These are phyloP conservation scores for Ceratocystis colombiana DNA, from an alignment of 2,329 filamentous ascomycete species.

Conservation along the genomic window DNA sequence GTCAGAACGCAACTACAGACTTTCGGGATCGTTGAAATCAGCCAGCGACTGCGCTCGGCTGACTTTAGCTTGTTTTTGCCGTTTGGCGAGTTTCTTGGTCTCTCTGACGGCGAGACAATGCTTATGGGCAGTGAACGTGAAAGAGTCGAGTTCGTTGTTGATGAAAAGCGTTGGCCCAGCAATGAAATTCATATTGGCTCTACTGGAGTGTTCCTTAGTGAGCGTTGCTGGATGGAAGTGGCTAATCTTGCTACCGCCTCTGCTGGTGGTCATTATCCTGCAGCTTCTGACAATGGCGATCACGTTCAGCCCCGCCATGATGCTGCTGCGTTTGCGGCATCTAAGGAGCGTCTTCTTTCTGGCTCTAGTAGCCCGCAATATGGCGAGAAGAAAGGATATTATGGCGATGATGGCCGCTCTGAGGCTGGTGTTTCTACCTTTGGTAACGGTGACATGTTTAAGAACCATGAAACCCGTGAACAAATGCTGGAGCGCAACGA, in stretches of 20 bases:
- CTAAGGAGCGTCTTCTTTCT: constrained; percentile 50
- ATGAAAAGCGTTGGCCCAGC: constrained; percentile 81
- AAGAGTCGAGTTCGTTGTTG: constrained; percentile 81
- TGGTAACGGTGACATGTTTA: constrained; percentile 93
- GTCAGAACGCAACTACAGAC: constrained; percentile 90
- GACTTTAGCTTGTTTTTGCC: constrained; percentile 95
- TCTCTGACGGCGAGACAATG: constrained; percentile 72
- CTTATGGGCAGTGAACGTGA: constrained; percentile 88
- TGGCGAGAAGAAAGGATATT: constrained; percentile 75
- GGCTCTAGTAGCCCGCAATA: constrained; percentile 47
- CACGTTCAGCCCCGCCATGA: constrained; percentile 43
- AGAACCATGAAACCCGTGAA: constrained; percentile 84
- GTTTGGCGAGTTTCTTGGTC: constrained; percentile 86
- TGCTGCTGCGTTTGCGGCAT: constrained; percentile 50
- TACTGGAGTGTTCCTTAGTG: constrained; percentile 90
- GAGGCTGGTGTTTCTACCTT: constrained; percentile 89
- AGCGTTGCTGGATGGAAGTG: constrained; percentile 89
- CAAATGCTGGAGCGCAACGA: constrained; percentile 94
- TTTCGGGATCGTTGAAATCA: constrained; percentile 93
- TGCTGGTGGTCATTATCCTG: constrained; percentile 38
- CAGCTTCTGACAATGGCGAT: constrained; percentile 53
- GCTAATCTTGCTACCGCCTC: constrained; percentile 50
- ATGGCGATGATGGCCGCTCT: constrained; percentile 75
- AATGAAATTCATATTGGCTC: constrained; percentile 87
- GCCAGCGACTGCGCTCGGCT: constrained; percentile 79